Conservation (phyloP, 129 eudicot species). For the Smallanthus sonchifolius region DNA sequence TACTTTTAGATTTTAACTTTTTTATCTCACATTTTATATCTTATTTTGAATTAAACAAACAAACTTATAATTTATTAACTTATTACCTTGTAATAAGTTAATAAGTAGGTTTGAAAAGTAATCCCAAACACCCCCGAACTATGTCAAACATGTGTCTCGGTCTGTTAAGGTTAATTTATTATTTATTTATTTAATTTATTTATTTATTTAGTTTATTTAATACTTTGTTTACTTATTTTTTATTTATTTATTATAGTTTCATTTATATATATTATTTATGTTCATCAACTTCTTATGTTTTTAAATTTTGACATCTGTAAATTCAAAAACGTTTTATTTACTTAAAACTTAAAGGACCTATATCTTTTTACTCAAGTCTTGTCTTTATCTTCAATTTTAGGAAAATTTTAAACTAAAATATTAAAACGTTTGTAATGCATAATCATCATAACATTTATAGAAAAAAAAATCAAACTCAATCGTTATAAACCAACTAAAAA, state of each 20-base stretch:
- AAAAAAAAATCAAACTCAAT: not conserved
- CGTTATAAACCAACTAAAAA: constrained; percentile 2
- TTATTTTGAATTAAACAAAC: no score
- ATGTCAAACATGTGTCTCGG: not conserved
- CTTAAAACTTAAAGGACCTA: not conserved
- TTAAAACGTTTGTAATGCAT: not conserved
- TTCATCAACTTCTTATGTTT: not conserved
- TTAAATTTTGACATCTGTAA: not conserved
- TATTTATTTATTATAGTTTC: not conserved
- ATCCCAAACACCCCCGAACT: not conserved
- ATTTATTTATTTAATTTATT: no score
- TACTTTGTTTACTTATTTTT: not conserved
- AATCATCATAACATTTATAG: not conserved
- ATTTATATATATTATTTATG: not conserved
- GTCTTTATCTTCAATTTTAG: not conserved
- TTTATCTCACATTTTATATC: no score
- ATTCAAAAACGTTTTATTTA: not conserved
- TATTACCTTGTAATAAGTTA: no score
- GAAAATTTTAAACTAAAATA: not conserved
- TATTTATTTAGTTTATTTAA: not conserved
- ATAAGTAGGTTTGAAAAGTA: no score
- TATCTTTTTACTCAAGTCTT: not conserved
- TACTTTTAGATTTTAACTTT: no score
- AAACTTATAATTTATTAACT: no score
- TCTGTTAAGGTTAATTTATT: no score